Base-by-base conservation (phyloP, 371 early-diverging fungal genomes). In the Vavraia culicis region DNA sequence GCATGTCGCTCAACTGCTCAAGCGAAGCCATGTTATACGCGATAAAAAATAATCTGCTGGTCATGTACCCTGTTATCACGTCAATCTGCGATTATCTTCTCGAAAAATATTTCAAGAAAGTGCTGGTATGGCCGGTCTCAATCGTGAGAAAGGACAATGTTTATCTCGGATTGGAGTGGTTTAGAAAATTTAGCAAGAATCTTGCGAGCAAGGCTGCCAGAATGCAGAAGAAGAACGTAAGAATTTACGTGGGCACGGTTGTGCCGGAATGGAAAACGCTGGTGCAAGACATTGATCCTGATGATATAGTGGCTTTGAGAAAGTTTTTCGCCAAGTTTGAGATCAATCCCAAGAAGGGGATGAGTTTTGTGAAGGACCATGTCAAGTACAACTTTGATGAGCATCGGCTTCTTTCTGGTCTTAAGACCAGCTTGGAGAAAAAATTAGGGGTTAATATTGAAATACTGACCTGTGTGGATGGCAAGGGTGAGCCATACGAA, bases 41-140 rank as follows among this genome's bases (percentile, higher is more conserved):
- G 11, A 27, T 49, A 9, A 54, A 50, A 16, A 56, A 53, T 31
- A 16, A 20, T 0, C 54, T 58, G 19, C 16, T 49, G 0, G 10
- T 61, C n/a, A 5, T 61, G 18, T 64, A 64, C 43, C 65, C 65
- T n/a, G 54, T 64, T 2, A 58, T 57, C 21, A 52, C 56, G 3
- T 20, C 36, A 14, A n/a, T 60, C 2, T 23, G 41, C 11, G 48
- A 49, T 23, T 10, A 45, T 42, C 33, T 64, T 18, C 31, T 60
- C 20, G 27, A 52, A 40, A 41, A 38, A 27, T 52, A 52, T 35
- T 63, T 57, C 48, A 7, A 55, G 4, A 14, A 18, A 3, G 52
- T 44, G 1, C 52, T 63, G 41, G 27, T 11, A 20, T 21, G 61
- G 5, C 56, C 59, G 13, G 15, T 14, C 7, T 18, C 22, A 31